Evolutionary conservation across 768 basidiomycete species (phyloP).

Genomic region (Agrocybe chaxingu): DNA sequence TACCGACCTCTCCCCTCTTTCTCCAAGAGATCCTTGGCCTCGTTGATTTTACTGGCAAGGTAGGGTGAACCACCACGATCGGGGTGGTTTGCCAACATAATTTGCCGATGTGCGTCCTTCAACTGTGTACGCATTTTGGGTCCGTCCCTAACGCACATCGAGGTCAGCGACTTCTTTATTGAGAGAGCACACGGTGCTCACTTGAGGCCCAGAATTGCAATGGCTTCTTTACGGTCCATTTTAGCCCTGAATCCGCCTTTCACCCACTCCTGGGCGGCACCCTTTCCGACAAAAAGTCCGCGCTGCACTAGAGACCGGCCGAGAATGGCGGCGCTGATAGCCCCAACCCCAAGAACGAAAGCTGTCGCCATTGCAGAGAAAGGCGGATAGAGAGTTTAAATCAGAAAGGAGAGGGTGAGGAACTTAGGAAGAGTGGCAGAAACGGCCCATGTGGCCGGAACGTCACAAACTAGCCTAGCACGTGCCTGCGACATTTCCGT

Average conservation of each 20-base stretch:
- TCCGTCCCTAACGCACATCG: constrained; percentile 61
- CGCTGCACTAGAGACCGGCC: constrained; percentile 69
- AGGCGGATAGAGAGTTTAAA: background rate
- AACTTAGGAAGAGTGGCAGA: too few species aligned
- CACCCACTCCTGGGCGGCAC: constrained; percentile 78
- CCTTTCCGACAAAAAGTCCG: constrained; percentile 55
- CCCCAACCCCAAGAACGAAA: constrained; percentile 71
- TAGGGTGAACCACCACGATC: constrained; percentile 99
- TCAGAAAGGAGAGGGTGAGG: background rate
- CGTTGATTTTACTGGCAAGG: constrained; percentile 97
- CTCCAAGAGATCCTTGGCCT: constrained; percentile 91
- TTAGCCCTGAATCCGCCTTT: constrained; percentile 94
- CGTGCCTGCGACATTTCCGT: too few species aligned
- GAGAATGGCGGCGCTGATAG: constrained; percentile 71
- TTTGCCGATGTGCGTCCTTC: constrained; percentile 93
- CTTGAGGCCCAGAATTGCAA: constrained; percentile 90
- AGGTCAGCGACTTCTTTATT: constrained; percentile 1
- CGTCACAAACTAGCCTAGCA: too few species aligned
- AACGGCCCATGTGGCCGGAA: too few species aligned
- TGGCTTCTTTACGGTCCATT: constrained; percentile 96
- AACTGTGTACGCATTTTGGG: constrained; percentile 69
- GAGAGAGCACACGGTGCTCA: constrained; percentile 37
- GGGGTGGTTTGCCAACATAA: constrained; percentile 99
- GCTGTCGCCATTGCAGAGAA: constrained; percentile 66
- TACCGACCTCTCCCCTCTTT: constrained; percentile 56